Conservation (phyloP, 176 grass and related monocot species). For the Triticum dicoccoides region DNA sequence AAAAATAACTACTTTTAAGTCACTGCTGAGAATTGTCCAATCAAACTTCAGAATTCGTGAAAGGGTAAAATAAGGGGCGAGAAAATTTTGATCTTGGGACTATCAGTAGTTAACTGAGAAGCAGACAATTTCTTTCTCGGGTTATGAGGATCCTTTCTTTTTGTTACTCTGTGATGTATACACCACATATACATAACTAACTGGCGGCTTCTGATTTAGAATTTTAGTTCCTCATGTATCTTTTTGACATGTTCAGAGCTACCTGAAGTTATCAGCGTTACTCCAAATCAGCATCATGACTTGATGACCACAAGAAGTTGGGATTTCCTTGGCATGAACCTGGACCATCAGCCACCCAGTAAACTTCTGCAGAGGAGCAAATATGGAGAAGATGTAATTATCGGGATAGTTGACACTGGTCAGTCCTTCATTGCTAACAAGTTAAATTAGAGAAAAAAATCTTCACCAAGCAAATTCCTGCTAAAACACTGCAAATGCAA, state of each 20-base stretch:
- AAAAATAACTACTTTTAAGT: neutral
- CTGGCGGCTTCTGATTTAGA: neutral
- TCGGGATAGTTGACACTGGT: slow-evolving; percentile 30
- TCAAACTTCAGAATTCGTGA: neutral
- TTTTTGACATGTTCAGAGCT: slow-evolving; percentile 4
- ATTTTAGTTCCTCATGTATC: neutral
- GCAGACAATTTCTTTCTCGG: neutral
- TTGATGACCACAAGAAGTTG: slow-evolving; percentile 41
- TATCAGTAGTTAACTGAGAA: neutral
- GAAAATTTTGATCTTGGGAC: neutral
- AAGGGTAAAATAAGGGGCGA: neutral
- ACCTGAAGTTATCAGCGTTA: slow-evolving; percentile 40
- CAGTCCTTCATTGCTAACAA: neutral
- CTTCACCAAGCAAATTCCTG: neutral
- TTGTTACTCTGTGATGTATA: neutral
- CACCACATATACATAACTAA: neutral
- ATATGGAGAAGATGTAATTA: slow-evolving; percentile 40
- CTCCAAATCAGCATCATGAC: slow-evolving; percentile 13
- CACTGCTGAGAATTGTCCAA: neutral
- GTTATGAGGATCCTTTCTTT: neutral
- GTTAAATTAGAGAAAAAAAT: slow-evolving; percentile 6
- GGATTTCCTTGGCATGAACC: slow-evolving; percentile 26
- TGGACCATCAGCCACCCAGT: slow-evolving; percentile 17
- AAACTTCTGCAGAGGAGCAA: slow-evolving; percentile 32
- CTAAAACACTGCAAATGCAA: neutral